A percentile compares a stretch with the other conserved stretches of the same genome.
Evolutionary conservation across 176 grass and related monocot species (phyloP).

Genomic region (Oryza meyeriana): DNA sequence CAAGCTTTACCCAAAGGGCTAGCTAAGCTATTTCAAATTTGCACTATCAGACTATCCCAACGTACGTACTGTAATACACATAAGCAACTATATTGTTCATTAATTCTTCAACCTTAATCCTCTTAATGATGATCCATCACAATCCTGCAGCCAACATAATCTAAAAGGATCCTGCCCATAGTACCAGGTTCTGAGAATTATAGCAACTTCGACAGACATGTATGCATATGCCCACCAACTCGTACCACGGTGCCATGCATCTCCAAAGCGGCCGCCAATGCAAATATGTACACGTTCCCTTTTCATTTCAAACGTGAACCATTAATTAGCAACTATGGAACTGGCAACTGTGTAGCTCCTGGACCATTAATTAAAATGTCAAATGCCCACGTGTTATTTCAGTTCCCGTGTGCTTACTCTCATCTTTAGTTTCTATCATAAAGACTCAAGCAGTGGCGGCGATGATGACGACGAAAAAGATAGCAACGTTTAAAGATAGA

Average conservation of each 20-base stretch:
- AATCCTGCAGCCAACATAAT: no score
- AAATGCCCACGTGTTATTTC: conserved; percentile 11
- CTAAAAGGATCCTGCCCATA: no score
- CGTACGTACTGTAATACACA: no score
- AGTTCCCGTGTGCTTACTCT: not conserved
- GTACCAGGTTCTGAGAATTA: no score
- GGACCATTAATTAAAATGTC: not conserved
- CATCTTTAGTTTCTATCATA: conserved; percentile 13
- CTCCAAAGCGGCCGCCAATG: not conserved
- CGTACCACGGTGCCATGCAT: not conserved
- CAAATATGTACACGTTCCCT: not conserved
- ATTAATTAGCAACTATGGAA: not conserved
- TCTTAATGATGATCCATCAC: not conserved
- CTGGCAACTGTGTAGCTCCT: not conserved
- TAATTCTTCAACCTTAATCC: not conserved
- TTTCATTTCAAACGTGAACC: conserved; percentile 12
- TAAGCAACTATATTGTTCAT: no score
- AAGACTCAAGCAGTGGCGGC: not conserved
- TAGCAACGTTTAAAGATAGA: no score
- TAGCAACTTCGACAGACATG: not conserved
- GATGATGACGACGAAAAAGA: not conserved
- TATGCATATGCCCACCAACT: not conserved
- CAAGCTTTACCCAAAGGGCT: no score
- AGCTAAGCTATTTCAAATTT: no score
- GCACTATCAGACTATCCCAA: no score